phyloP scores from a whole-genome alignment of 176 grass and related monocot genomes.

The Hordeum marinum region DNA sequence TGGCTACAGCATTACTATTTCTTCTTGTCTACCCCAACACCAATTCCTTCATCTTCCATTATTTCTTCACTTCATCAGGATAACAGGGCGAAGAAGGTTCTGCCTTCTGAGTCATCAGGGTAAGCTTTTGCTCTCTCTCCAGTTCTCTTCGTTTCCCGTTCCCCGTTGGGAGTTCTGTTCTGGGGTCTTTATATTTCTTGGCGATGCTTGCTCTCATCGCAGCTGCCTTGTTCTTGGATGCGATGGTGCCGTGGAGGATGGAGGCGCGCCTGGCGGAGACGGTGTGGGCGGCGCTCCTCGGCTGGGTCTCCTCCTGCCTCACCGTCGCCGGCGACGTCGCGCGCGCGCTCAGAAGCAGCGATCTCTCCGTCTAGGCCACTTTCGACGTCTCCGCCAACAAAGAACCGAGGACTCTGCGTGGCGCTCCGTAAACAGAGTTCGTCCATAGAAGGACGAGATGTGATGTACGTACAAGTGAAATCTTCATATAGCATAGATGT shows the following conservation, averaged over 20 bases:
- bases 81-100: neutral
- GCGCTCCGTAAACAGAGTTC: neutral
- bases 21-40: neutral
- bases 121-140: neutral
- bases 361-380: neutral
- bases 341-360: conserved; percentile 25
- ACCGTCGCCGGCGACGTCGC: conserved; percentile 40
- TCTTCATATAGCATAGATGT: neutral
- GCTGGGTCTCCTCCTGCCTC: conserved; percentile 55
- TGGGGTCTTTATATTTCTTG: neutral
- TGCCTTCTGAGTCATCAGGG: neutral
- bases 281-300: conserved; percentile 35
- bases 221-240: neutral
- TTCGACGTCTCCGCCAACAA: neutral
- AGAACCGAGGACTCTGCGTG: neutral
- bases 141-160: neutral
- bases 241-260: conserved; percentile 41
- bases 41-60: neutral
- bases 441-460: neutral
- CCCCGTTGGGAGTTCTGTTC: neutral
- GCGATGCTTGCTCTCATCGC: neutral
- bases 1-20: neutral
- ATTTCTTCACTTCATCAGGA: neutral
- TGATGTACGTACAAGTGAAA: neutral
- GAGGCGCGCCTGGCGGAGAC: conserved; percentile 30